Evolutionary conservation across 192 early-diverging fungal species (phyloP).

Genomic region (Mortierella alpina): DNA sequence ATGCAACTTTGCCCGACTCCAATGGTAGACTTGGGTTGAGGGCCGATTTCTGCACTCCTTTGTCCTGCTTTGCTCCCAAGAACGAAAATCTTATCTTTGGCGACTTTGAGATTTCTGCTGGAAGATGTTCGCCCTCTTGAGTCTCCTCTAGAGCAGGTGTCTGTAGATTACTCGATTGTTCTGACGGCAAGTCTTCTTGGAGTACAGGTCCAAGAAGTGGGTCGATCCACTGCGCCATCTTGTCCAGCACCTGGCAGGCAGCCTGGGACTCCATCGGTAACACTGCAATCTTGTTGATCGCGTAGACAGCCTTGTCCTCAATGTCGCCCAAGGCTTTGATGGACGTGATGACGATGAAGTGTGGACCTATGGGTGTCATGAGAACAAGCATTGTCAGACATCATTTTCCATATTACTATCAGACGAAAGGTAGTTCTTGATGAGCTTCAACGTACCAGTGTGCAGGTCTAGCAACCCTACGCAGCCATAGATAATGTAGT

Average conservation of each 20-base stretch:
- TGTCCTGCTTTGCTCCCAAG: slow-evolving; percentile 26
- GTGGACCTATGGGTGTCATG: slow-evolving; percentile 15
- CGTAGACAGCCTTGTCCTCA: slow-evolving; percentile 52
- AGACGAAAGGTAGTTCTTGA: background rate
- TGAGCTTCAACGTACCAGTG: slow-evolving; percentile 19
- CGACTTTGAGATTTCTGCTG: slow-evolving; percentile 9
- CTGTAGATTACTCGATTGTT: background rate
- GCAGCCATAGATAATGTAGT: slow-evolving; percentile 49
- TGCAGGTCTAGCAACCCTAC: slow-evolving; percentile 37
- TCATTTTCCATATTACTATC: background rate
- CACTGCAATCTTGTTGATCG: slow-evolving; percentile 52
- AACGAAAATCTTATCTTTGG: slow-evolving; percentile 43
- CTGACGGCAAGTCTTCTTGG: slow-evolving; percentile 2
- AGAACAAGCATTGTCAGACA: no score
- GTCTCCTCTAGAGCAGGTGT: background rate
- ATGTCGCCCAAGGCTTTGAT: slow-evolving; percentile 51
- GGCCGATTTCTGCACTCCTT: background rate
- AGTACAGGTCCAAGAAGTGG: background rate
- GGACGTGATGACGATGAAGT: slow-evolving; percentile 53
- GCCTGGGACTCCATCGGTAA: slow-evolving; percentile 45
- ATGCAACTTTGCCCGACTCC: background rate
- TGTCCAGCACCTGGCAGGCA: slow-evolving; percentile 33
- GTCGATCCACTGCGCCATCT: slow-evolving; percentile 9
- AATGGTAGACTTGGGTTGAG: slow-evolving; percentile 9
- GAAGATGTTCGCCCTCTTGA: background rate